Evolutionary conservation across 306 rosid genomes (phyloP), one percentile per base, ranked within the genome.

Genomic region (Psophocarpus tetragonolobus): DNA sequence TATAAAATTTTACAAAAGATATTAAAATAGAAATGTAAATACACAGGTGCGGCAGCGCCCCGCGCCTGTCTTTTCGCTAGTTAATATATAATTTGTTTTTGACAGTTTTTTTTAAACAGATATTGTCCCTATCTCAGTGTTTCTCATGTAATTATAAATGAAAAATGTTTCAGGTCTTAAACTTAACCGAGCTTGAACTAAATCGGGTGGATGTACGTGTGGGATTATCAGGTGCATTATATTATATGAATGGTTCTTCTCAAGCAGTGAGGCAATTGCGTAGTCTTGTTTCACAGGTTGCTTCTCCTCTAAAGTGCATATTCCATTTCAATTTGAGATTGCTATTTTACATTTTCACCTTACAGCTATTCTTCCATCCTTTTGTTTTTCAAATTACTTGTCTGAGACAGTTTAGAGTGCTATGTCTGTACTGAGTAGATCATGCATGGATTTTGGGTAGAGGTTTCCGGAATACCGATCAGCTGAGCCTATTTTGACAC

Each of bases 201-300:
- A 91, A 92, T 72, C 94, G 99, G 72, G 97, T 95, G 84, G 99
- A 95, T 85, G 88, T 95, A 36, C 93, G 99, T 36, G 97, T 95
- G 81, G 99, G 99, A 74, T 76, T 92, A 81, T 90, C 97, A 8
- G 99, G 97, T 67, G 90, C 99, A 73, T 79, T 90, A 39, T 91
- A 89, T 87, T 95, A 83, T 88, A 95, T 95, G 99, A 91, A 95
- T 87, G 97, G 99, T 57, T 92, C 99, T 83, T 94, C 99, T 77
- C 99, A 95, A 87, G 96, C 99, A 36, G 97, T 95, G 68, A 85
- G 99, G 78, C 99, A 95, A 81, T 78, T 95, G 92, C 97, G 97
- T 77, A 82, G 80, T 88, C 99, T 95, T 79, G 97, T 91, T 80
- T 95, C 99, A 27, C 99, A 95, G 99, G 98, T 95, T 82, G 75